Evolutionary conservation across 805 yeast genomes (phyloP).

Genomic region (Candida coleopterorum): DNA sequence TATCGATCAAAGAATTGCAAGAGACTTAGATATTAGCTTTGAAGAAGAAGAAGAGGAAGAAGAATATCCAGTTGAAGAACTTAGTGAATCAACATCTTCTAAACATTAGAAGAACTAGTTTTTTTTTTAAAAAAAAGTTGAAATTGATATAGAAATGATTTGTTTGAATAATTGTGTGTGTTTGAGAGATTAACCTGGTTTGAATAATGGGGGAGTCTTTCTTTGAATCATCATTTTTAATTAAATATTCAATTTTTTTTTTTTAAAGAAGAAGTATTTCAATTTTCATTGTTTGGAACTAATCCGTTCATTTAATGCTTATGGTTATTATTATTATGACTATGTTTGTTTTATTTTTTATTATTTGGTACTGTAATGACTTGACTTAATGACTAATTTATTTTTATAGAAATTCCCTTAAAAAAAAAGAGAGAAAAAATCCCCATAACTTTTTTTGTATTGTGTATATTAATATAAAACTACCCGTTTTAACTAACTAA

Average conservation of each 20-base stretch:
- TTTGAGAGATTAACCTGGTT: background rate
- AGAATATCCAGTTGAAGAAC: slow-evolving; percentile 6
- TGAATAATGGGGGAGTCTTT: background rate
- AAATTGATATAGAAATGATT: slow-evolving; percentile 15
- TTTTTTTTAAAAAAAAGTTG: too few relatives aligned
- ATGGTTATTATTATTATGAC: too few relatives aligned
- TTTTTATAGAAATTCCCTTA: slow-evolving; percentile 8
- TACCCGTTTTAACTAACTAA: slow-evolving; percentile 2
- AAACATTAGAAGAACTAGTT: background rate
- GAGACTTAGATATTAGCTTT: slow-evolving; percentile 45
- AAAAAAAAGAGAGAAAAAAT: too few relatives aligned
- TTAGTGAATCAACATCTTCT: slow-evolving; percentile 3
- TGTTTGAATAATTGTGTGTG: slow-evolving; percentile 10
- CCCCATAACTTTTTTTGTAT: slow-evolving; percentile 6
- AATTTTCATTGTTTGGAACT: too few relatives aligned
- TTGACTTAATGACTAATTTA: slow-evolving; percentile 6
- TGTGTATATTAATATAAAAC: slow-evolving; percentile 1
- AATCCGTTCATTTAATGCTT: background rate
- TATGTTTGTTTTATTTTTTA: background rate
- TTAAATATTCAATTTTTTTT: too few relatives aligned
- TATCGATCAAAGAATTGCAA: slow-evolving; percentile 58
- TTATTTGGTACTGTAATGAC: slow-evolving; percentile 8
- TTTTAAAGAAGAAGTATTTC: too few relatives aligned
- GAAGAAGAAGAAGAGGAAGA: slow-evolving; percentile 30
- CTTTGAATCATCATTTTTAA: slow-evolving; percentile 6